Base-by-base conservation (phyloP, 2,329 filamentous ascomycete genomes). In the Xylariaceae sp. region DNA sequence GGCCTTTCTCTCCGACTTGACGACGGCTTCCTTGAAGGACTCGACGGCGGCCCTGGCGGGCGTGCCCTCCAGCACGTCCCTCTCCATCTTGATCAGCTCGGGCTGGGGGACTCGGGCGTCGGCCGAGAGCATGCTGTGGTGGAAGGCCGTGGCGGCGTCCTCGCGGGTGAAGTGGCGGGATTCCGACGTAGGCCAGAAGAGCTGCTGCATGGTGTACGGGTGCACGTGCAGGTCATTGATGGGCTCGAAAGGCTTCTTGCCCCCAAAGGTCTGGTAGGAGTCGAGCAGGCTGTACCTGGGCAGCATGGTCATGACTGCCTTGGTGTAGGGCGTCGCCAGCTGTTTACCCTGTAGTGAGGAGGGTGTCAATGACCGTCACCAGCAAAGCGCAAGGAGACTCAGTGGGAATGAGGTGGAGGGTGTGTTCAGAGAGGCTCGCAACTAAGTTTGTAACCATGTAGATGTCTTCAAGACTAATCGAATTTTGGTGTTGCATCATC, bases 391-490 rank as follows among this genome's bases (percentile, higher is more conserved):
- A n/a, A n/a, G n/a, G n/a, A n/a, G n/a, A n/a, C n/a, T n/a, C n/a
- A n/a, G n/a, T n/a, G n/a, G n/a, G n/a, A n/a, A n/a, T n/a, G n/a
- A n/a, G n/a, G n/a, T 34, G 44, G 47, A 33, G 37, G 34, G 18
- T 32, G 33, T 23, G 36, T 51, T 86, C 81, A 86, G 81, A 81
- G 76, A 81, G 75, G 75, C 70, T 77, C 71, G 74, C 70, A 80
- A 80, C 76, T 75, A 67, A 40, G 25, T 75, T 72, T 82, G 70
- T 90, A 90, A 95, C 85, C 86, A 92, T 80, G 70, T 78, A 59
- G 67, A 61, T 79, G 89, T 96, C 89, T 94, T 95, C 72, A 93
- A 94, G 90, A 96, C 90, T 95, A 94, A 96, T 95, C 90, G 90
- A 83, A 75, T 78, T 46, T 80, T 77, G 74, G 72, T 76, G 64